Evolutionary conservation across 768 basidiomycete species (phyloP).

Genomic region (Amanita pallidorosea): DNA sequence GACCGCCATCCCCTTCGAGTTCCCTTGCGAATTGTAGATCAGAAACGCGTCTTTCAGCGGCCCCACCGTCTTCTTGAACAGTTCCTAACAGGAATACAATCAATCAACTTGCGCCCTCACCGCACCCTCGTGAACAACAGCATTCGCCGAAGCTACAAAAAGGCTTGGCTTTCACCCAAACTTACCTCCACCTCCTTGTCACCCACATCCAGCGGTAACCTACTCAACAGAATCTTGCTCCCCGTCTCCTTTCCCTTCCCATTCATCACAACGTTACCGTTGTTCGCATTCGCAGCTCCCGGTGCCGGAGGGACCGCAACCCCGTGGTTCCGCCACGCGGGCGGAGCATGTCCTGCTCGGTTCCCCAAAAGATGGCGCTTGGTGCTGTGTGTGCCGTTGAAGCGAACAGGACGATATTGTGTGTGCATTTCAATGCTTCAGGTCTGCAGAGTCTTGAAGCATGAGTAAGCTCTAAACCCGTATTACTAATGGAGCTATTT

Average conservation of each 20-base stretch:
- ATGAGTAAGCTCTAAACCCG: no score
- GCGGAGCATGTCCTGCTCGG: conserved; percentile 40
- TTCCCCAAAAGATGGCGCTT: conserved; percentile 53
- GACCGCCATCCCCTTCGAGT: conserved; percentile 74
- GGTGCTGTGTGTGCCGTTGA: conserved; percentile 22
- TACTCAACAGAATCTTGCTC: conserved; percentile 60
- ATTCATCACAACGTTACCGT: conserved; percentile 6
- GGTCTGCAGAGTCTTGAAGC: no score
- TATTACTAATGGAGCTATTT: no score
- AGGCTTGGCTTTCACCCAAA: neutral
- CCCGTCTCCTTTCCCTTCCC: conserved; percentile 31
- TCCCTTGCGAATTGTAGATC: conserved; percentile 66
- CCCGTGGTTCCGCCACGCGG: conserved; percentile 45
- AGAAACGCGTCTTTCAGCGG: conserved; percentile 61
- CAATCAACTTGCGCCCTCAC: conserved; percentile 5
- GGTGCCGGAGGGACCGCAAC: conserved; percentile 1
- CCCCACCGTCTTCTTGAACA: conserved; percentile 70
- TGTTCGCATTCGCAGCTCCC: neutral
- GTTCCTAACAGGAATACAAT: conserved; percentile 34
- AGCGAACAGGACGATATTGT: conserved; percentile 2
- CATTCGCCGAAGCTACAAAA: no score
- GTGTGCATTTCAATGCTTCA: neutral
- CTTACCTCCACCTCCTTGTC: conserved; percentile 62
- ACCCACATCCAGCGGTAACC: conserved; percentile 56
- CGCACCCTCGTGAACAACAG: neutral